Evolutionary conservation across 345 rosid species (phyloP).

Genomic region (Isatis tinctoria): DNA sequence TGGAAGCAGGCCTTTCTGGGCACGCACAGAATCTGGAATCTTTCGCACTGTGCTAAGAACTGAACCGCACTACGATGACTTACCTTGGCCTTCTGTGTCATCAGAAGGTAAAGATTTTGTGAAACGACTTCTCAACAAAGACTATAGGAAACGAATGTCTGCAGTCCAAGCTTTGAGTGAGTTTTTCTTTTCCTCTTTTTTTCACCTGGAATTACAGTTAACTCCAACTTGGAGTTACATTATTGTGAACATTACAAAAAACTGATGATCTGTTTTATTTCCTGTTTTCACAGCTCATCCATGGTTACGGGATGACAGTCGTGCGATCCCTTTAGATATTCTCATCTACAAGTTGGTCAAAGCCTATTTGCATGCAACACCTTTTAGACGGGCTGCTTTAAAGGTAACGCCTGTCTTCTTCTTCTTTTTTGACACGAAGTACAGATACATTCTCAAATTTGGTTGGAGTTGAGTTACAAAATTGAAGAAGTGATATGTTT

Average conservation of each 20-base stretch:
- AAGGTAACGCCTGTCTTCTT: conserved; percentile 54
- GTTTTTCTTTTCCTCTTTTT: conserved; percentile 6
- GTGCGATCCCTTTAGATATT: conserved; percentile 56
- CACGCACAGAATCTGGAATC: conserved; percentile 83
- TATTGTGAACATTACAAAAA: neutral
- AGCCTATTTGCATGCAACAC: conserved; percentile 62
- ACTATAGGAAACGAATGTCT: conserved; percentile 79
- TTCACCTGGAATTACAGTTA: neutral
- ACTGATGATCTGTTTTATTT: neutral
- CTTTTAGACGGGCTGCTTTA: conserved; percentile 68
- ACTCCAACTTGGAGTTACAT: neutral
- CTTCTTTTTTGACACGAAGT: neutral
- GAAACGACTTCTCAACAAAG: conserved; percentile 81
- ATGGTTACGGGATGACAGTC: conserved; percentile 58
- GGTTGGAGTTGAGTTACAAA: neutral
- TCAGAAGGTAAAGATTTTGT: conserved; percentile 82
- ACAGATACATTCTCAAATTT: too few relatives aligned
- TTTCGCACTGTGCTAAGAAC: conserved; percentile 74
- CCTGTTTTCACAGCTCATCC: conserved; percentile 54
- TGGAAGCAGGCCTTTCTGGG: conserved; percentile 91
- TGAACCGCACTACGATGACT: conserved; percentile 71
- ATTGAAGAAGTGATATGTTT: conserved; percentile 1
- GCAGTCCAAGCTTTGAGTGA: conserved; percentile 81
- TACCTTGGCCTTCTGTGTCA: conserved; percentile 75
- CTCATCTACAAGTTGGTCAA: conserved; percentile 69